Evolutionary conservation across 164 flowering plant genomes (phyloP).

Genomic region (Platanus orientalis): DNA sequence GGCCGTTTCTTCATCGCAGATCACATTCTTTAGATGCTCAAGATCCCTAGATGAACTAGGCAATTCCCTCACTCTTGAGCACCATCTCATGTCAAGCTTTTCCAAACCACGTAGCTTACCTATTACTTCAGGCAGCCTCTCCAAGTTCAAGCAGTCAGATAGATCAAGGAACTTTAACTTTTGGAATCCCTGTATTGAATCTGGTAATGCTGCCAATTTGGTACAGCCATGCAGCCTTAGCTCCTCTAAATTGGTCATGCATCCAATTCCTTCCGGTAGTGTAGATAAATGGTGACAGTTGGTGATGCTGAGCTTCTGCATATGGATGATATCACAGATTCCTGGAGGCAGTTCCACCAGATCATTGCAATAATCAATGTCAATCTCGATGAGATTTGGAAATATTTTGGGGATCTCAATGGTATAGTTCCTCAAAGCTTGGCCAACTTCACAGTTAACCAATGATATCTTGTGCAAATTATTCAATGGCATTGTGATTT

Average conservation of each 20-base stretch:
- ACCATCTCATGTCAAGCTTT: too few species aligned
- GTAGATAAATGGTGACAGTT: conserved; percentile 35
- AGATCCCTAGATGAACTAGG: conserved; percentile 24
- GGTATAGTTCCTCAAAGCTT: conserved; percentile 13
- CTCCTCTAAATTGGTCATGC: conserved; percentile 24
- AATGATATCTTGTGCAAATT: conserved; percentile 35
- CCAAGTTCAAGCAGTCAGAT: conserved; percentile 26
- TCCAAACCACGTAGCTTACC: conserved; percentile 29
- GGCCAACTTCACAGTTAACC: conserved; percentile 27
- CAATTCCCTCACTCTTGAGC: too few species aligned
- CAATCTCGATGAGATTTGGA: conserved; percentile 32
- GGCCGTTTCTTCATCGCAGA: too few species aligned
- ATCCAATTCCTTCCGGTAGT: too few species aligned
- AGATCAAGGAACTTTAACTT: too few species aligned
- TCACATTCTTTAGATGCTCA: conserved; percentile 9
- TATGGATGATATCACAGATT: conserved; percentile 18
- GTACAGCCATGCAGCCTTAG: conserved; percentile 37
- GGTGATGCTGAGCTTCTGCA: conserved; percentile 34
- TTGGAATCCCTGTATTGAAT: conserved; percentile 20
- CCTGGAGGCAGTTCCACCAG: conserved; percentile 25
- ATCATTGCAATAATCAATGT: conserved; percentile 34
- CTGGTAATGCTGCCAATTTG: conserved; percentile 24
- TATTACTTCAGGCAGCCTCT: conserved; percentile 24
- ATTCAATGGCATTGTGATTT: conserved; percentile 3
- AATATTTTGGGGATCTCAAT: conserved; percentile 12